Conservation (phyloP, 805 yeast species). For the Yamadazyma scolyti region DNA sequence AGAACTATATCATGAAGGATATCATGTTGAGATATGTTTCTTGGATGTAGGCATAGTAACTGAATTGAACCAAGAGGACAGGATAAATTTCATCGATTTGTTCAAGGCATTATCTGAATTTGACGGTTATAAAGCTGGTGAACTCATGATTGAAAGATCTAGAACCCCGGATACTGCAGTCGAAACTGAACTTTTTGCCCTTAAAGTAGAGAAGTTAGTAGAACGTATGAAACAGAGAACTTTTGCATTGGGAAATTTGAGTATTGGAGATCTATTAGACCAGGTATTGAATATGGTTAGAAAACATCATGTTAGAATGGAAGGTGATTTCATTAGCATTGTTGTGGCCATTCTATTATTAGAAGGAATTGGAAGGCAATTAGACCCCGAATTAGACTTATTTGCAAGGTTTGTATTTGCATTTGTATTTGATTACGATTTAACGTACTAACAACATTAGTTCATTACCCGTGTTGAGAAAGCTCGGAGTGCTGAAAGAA, state of each 20-base stretch:
- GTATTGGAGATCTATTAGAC: conserved; percentile 86
- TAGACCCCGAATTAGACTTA: conserved; percentile 89
- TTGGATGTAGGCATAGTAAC: conserved; percentile 94
- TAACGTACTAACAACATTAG: conserved; percentile 35
- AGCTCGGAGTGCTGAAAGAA: conserved; percentile 68
- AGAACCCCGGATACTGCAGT: conserved; percentile 91
- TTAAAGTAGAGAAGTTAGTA: conserved; percentile 82
- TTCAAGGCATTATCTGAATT: conserved; percentile 86
- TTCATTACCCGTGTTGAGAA: conserved; percentile 81
- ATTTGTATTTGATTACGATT: conserved; percentile 35
- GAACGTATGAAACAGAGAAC: conserved; percentile 80
- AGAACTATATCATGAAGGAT: conserved; percentile 51
- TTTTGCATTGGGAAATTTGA: conserved; percentile 86
- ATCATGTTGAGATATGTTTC: conserved; percentile 81
- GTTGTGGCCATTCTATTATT: conserved; percentile 87
- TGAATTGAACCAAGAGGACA: conserved; percentile 70
- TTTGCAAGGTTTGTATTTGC: conserved; percentile 90
- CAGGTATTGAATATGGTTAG: conserved; percentile 89
- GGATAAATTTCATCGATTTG: conserved; percentile 83
- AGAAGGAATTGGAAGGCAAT: conserved; percentile 93
- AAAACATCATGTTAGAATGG: conserved; percentile 94
- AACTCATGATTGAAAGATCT: conserved; percentile 91
- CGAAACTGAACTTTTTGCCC: conserved; percentile 78
- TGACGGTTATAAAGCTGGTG: conserved; percentile 94
- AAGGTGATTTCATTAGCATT: conserved; percentile 92